phyloP scores from a whole-genome alignment of 305 asterid genomes.

The Fraxinus ornus region DNA sequence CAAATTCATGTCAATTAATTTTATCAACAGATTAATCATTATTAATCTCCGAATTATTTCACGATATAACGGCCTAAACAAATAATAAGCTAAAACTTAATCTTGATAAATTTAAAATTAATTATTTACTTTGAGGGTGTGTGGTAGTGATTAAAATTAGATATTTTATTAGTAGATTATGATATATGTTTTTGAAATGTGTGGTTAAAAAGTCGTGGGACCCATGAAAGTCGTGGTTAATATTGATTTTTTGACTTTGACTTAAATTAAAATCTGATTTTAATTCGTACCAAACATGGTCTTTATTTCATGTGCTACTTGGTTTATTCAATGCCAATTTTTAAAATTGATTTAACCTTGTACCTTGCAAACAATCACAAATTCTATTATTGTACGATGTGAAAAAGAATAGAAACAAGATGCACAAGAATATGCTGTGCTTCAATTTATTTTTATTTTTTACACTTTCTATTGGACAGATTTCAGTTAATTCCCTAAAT shows the following conservation, averaged over 20 bases:
- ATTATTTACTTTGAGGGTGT: too few relatives aligned
- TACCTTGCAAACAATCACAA: neutral
- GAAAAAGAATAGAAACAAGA: constrained; percentile 18
- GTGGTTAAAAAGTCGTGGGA: too few relatives aligned
- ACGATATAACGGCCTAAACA: neutral
- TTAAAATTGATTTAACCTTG: neutral
- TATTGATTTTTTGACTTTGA: too few relatives aligned
- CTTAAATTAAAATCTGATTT: too few relatives aligned
- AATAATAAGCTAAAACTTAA: too few relatives aligned
- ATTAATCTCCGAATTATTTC: neutral
- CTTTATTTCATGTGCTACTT: neutral
- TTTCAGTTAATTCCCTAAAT: too few relatives aligned
- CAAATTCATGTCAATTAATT: neutral
- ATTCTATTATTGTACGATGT: neutral
- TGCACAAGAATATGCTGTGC: constrained; percentile 31
- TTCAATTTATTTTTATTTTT: neutral
- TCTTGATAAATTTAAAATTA: too few relatives aligned
- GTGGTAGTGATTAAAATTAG: too few relatives aligned
- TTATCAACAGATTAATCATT: neutral
- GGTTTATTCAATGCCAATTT: neutral
- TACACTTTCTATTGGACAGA: neutral
- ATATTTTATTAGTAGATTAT: too few relatives aligned
- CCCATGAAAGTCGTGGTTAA: too few relatives aligned
- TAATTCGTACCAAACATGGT: too few relatives aligned
- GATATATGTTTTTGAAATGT: too few relatives aligned